Conservation (phyloP, 2,329 filamentous ascomycete species). For the Fusarium nygamai region DNA sequence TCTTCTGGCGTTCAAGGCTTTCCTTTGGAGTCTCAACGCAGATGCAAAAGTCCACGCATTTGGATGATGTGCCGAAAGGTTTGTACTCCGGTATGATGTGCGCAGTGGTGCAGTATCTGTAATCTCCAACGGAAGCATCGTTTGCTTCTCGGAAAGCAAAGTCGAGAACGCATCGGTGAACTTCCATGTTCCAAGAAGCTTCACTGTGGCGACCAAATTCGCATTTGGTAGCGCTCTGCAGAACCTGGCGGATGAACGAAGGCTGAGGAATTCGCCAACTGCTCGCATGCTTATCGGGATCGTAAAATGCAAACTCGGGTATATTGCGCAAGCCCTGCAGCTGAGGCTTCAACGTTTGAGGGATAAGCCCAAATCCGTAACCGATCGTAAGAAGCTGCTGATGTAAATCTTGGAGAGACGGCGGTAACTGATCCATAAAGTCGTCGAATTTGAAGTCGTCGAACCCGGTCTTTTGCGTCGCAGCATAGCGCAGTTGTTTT, state of each 20-base stretch:
- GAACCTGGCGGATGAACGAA: not conserved
- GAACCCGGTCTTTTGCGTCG: not conserved
- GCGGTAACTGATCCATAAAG: not conserved
- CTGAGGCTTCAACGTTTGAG: not conserved
- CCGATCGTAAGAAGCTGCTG: not conserved
- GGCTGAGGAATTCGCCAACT: not conserved
- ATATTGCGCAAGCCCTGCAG: not conserved
- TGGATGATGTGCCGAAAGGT: not conserved
- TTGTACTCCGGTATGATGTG: not conserved
- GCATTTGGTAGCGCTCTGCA: not conserved
- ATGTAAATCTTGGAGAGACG: not conserved
- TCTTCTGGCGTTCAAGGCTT: not conserved
- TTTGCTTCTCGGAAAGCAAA: not conserved
- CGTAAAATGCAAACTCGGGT: not conserved
- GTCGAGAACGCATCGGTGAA: not conserved
- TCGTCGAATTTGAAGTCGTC: not conserved
- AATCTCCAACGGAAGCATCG: not conserved
- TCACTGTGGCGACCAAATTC: not conserved
- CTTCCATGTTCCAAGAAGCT: not conserved
- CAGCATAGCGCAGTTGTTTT: not conserved
- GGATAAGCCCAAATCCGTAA: not conserved
- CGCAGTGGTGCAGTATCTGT: not conserved
- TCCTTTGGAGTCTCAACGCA: not conserved
- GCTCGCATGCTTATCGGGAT: not conserved
- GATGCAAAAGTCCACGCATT: not conserved